These are phyloP conservation scores for Elsinoe perseae DNA, from an alignment of 2,329 filamentous ascomycete genomes.

Conservation along the genomic window DNA sequence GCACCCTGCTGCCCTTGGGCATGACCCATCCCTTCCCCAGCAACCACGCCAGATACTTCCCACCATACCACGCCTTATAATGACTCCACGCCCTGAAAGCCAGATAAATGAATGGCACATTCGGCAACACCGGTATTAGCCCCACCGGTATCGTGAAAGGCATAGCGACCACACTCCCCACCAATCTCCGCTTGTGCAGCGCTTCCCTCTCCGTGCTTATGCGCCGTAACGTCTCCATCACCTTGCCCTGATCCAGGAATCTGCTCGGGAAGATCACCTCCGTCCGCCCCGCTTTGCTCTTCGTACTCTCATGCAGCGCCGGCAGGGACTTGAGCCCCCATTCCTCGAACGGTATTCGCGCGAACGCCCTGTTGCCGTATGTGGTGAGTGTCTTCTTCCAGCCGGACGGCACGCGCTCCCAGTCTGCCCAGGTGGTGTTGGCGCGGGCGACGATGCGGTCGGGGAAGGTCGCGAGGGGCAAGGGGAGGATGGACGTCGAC, in stretches of 20 bases:
- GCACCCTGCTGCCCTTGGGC: conserved; percentile 55
- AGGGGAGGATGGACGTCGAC: conserved; percentile 39
- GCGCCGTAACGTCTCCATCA: conserved; percentile 57
- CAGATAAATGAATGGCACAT: conserved; percentile 95
- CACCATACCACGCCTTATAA: conserved; percentile 77
- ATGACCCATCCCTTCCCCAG: conserved; percentile 63
- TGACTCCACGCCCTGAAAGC: conserved; percentile 87
- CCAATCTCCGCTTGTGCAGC: conserved; percentile 67
- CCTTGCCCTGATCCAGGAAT: conserved; percentile 54
- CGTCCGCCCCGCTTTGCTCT: conserved; percentile 40
- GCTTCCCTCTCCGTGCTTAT: conserved; percentile 74
- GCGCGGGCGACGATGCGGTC: conserved; percentile 67
- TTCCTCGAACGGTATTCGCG: conserved; percentile 90
- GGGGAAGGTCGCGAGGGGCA: conserved; percentile 47
- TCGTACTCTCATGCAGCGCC: conserved; percentile 60
- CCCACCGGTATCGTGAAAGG: conserved; percentile 63
- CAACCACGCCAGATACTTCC: conserved; percentile 76
- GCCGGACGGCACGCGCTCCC: conserved; percentile 63
- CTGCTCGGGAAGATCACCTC: conserved; percentile 69
- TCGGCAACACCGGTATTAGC: conserved; percentile 45
- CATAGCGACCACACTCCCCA: conserved; percentile 75
- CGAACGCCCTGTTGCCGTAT: conserved; percentile 78
- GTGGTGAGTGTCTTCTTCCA: conserved; percentile 84
- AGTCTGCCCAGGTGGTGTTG: conserved; percentile 69
- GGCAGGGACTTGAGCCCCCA: conserved; percentile 96